These are phyloP conservation scores for Cladobotryum mycophilum DNA, from an alignment of 2,329 filamentous ascomycete species.

Conservation along the genomic window DNA sequence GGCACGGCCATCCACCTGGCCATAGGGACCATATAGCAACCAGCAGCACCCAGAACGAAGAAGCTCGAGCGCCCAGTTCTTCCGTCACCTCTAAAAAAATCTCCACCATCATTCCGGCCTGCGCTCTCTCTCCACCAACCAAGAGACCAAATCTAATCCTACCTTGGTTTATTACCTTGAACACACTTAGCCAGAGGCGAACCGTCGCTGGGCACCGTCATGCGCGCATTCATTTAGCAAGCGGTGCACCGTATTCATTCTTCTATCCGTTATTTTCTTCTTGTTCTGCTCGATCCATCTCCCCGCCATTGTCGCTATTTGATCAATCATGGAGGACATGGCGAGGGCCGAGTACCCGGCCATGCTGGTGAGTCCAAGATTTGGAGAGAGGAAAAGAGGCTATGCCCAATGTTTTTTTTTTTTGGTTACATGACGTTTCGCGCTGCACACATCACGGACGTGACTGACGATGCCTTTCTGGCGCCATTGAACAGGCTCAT, in stretches of 20 bases:
- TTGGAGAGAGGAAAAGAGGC: constrained; percentile 1
- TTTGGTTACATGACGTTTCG: no score
- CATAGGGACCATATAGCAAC: no score
- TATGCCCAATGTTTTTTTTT: no score
- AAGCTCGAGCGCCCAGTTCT: no score
- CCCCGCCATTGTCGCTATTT: background rate
- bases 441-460: background rate
- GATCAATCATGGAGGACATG: constrained; percentile 39
- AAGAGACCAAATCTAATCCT: no score
- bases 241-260: constrained; percentile 15
- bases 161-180: no score
- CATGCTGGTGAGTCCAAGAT: constrained; percentile 69
- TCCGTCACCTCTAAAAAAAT: no score
- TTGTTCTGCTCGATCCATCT: background rate
- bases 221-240: constrained; percentile 15
- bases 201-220: constrained; percentile 11
- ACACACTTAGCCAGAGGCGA: background rate
- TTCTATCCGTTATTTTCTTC: constrained; percentile 22
- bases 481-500: constrained; percentile 51
- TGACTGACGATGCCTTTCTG: background rate
- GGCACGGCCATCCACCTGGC: no score
- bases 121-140: no score
- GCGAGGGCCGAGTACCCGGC: constrained; percentile 87
- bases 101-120: no score
- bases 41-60: no score